These are phyloP conservation scores for Saturnispora hagleri DNA, from an alignment of 805 yeast genomes.

Conservation along the genomic window DNA sequence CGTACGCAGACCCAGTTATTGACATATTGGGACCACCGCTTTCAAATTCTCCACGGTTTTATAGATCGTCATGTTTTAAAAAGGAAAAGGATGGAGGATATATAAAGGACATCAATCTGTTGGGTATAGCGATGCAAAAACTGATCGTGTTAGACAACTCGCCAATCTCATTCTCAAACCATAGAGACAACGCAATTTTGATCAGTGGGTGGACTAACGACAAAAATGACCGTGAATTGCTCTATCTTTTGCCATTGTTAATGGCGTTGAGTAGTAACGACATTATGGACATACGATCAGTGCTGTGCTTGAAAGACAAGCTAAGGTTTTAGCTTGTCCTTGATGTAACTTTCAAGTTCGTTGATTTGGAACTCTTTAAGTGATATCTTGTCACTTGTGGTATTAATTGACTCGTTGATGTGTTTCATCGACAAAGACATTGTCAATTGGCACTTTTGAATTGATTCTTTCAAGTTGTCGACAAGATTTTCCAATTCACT, in stretches of 20 bases:
- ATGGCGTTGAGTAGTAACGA: slow-evolving; percentile 65
- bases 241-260: slow-evolving; percentile 73
- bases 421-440: not conserved
- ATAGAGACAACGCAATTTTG: slow-evolving; percentile 81
- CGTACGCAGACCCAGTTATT: slow-evolving; percentile 95
- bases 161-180: slow-evolving; percentile 77
- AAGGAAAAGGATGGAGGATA: slow-evolving; percentile 59
- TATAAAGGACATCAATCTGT: slow-evolving; percentile 51
- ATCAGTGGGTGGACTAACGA: slow-evolving; percentile 98
- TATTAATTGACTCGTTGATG: not conserved
- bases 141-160: slow-evolving; percentile 85
- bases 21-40: slow-evolving; percentile 34
- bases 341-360: not conserved
- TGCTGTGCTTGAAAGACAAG: slow-evolving; percentile 32
- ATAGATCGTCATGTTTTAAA: slow-evolving; percentile 12
- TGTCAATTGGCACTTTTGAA: not conserved
- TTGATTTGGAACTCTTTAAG: not conserved
- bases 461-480: not conserved
- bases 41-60: slow-evolving; percentile 59
- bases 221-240: slow-evolving; percentile 77
- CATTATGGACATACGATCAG: slow-evolving; percentile 74
- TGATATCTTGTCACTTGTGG: not conserved
- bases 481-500: not conserved
- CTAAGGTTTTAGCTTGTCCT: not conserved
- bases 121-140: slow-evolving; percentile 22